phyloP scores from a whole-genome alignment of 148 eudicot genomes.

The Selenicereus undatus region DNA sequence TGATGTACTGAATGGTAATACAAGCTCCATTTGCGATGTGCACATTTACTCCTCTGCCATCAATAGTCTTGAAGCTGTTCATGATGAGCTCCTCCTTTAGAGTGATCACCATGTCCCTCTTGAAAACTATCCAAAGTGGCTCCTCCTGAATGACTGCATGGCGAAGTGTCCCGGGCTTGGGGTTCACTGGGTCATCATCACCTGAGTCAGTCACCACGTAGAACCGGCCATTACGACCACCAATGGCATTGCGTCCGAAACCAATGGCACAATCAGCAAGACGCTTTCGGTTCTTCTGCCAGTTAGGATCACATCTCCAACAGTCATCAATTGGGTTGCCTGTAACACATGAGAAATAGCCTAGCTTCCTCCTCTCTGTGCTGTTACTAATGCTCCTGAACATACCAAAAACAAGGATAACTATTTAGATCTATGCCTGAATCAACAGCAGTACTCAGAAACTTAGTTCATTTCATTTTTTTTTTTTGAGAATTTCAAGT shows the following conservation, averaged over 20 bases:
- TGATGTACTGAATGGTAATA: slow-evolving; percentile 64
- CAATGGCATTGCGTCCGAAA: slow-evolving; percentile 85
- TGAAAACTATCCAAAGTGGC: slow-evolving; percentile 84
- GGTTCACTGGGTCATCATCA: slow-evolving; percentile 65
- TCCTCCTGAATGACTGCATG: slow-evolving; percentile 79
- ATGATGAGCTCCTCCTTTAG: slow-evolving; percentile 77
- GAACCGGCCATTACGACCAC: slow-evolving; percentile 76
- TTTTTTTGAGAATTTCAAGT: too few species aligned
- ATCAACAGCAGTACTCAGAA: too few species aligned
- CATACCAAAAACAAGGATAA: neutral
- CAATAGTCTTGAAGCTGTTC: slow-evolving; percentile 93
- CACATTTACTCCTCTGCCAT: slow-evolving; percentile 74
- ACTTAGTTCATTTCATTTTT: neutral
- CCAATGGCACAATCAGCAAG: slow-evolving; percentile 92
- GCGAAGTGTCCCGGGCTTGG: slow-evolving; percentile 80
- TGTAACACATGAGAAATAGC: slow-evolving; percentile 73
- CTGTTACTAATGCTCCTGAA: slow-evolving; percentile 71
- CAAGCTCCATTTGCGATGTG: slow-evolving; percentile 89
- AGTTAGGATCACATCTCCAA: slow-evolving; percentile 82
- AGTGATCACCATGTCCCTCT: slow-evolving; percentile 75
- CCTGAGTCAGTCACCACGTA: slow-evolving; percentile 71
- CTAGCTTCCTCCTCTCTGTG: slow-evolving; percentile 68
- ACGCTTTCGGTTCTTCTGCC: slow-evolving; percentile 56
- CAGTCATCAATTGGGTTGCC: slow-evolving; percentile 95
- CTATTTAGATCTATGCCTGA: neutral